phyloP scores from a whole-genome alignment of 352 stramenopile genomes.

The Phytopythium montanum region DNA sequence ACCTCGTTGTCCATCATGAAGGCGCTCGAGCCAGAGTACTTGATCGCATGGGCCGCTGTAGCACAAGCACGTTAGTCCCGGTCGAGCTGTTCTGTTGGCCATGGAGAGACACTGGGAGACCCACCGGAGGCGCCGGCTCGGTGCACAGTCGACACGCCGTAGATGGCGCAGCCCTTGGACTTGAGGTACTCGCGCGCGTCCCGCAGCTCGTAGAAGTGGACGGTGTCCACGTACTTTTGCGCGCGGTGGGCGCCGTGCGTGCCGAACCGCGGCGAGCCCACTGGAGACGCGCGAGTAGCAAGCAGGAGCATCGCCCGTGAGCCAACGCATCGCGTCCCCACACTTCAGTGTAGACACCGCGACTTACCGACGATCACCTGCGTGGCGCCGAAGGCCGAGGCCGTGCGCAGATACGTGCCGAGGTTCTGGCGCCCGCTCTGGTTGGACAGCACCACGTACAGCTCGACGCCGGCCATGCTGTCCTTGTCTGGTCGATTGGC shows the following conservation, averaged over 20 bases:
- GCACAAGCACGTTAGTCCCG: background rate
- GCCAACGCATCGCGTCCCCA: background rate
- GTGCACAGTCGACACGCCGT: slow-evolving; percentile 37
- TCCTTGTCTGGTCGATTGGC: background rate
- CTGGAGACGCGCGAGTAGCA: slow-evolving; percentile 18
- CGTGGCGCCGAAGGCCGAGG: slow-evolving; percentile 63
- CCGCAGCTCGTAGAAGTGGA: slow-evolving; percentile 66
- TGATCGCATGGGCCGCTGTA: slow-evolving; percentile 33
- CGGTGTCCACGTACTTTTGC: slow-evolving; percentile 77
- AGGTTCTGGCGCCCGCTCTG: slow-evolving; percentile 70
- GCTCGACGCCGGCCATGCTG: slow-evolving; percentile 19
- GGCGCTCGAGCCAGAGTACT: slow-evolving; percentile 49
- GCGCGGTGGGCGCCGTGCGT: slow-evolving; percentile 73
- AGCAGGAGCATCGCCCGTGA: background rate
- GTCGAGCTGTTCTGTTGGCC: background rate
- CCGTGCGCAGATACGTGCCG: slow-evolving; percentile 73
- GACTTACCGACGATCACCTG: slow-evolving; percentile 72
- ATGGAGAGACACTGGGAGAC: slow-evolving; percentile 3
- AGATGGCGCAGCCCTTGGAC: slow-evolving; percentile 50
- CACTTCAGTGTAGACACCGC: background rate
- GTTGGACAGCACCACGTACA: slow-evolving; percentile 79
- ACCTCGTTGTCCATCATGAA: slow-evolving; percentile 82
- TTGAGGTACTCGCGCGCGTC: slow-evolving; percentile 60
- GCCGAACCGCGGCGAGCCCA: slow-evolving; percentile 71
- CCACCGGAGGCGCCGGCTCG: slow-evolving; percentile 20